Conservation (phyloP, 225 moss, liverwort and hornwort species). For the Pseudisothecium myosuroides region DNA sequence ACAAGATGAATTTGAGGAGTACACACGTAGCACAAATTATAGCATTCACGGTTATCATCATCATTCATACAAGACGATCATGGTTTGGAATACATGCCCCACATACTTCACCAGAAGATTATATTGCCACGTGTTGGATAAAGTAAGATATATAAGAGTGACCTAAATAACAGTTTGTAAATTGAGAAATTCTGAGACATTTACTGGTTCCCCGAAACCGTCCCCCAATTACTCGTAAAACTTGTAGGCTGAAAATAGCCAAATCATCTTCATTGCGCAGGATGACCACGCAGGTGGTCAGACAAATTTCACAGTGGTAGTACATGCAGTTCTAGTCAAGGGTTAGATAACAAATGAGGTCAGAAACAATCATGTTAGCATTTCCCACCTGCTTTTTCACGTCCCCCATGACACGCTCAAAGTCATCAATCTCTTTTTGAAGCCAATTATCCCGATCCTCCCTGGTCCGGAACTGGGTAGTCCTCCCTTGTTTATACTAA, state of each 20-base stretch:
- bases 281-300: background rate
- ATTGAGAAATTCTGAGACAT: background rate
- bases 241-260: background rate
- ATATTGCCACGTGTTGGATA: background rate
- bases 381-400: slow-evolving; percentile 59
- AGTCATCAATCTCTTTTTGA: slow-evolving; percentile 70
- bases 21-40: background rate
- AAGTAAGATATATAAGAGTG: background rate
- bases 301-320: background rate
- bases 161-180: background rate
- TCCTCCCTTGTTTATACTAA: slow-evolving; percentile 95
- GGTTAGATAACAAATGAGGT: background rate
- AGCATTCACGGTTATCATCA: background rate
- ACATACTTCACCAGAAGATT: background rate
- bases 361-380: background rate
- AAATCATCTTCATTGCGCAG: background rate
- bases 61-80: background rate
- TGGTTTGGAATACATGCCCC: background rate
- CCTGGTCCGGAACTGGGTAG: slow-evolving; percentile 73
- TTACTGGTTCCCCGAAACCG: background rate
- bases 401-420: slow-evolving; percentile 53
- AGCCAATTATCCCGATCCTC: slow-evolving; percentile 81
- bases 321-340: background rate
- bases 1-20: background rate
- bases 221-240: background rate